Conservation (phyloP, 306 rosid genomes). For the Abrus pulchellus region DNA sequence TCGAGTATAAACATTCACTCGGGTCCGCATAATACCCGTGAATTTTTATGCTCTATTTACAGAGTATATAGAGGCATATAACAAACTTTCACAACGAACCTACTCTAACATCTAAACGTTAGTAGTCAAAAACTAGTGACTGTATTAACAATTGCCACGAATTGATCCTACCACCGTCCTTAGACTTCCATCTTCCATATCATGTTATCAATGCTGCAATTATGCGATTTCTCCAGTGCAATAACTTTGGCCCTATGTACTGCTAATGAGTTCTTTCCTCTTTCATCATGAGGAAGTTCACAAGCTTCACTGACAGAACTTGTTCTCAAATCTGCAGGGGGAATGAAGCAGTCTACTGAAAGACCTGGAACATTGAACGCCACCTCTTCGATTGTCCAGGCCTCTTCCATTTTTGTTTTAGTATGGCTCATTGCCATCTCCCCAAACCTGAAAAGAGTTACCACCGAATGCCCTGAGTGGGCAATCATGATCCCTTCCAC, state of each 20-base stretch:
- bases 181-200: conserved; percentile 86
- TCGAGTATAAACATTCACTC: conserved; percentile 85
- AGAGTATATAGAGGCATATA: conserved; percentile 77
- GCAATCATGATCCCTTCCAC: conserved; percentile 99
- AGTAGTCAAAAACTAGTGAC: conserved; percentile 73
- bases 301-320: conserved; percentile 76
- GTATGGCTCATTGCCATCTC: conserved; percentile 99
- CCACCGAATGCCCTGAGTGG: conserved; percentile 94
- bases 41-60: conserved; percentile 95
- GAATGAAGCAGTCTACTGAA: conserved; percentile 94
- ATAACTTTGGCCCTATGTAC: conserved; percentile 80
- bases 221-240: conserved; percentile 76
- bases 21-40: conserved; percentile 66
- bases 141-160: conserved; percentile 86
- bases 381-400: conserved; percentile 98
- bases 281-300: conserved; percentile 83
- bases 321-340: conserved; percentile 92
- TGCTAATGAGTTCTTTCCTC: conserved; percentile 66
- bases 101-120: conserved; percentile 67
- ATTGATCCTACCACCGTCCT: conserved; percentile 52
- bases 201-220: conserved; percentile 66
- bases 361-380: conserved; percentile 94
- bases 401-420: conserved; percentile 98
- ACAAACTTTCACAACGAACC: conserved; percentile 65
- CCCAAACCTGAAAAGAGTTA: conserved; percentile 94